Percentiles rank a stretch among this genome's conserved stretches.
Evolutionary conservation across 2,329 filamentous ascomycete genomes (phyloP).

Genomic region (Plenodomus biglobosus): DNA sequence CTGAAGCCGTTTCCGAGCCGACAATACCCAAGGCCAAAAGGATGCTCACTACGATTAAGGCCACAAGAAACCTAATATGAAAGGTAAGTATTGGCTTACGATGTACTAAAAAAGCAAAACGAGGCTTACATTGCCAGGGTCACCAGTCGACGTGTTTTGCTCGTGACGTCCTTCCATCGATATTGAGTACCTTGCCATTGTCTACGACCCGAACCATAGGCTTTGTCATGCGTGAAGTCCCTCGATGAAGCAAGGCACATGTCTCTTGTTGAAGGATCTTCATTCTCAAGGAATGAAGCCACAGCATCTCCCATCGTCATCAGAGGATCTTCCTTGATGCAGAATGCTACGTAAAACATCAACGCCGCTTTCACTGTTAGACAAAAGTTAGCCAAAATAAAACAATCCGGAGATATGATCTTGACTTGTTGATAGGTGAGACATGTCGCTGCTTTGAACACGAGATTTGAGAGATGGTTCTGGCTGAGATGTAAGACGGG

Average conservation of each 20-base stretch:
- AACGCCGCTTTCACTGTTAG: slow-evolving; percentile 18
- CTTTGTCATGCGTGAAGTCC: slow-evolving; percentile 4
- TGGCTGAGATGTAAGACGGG: no score
- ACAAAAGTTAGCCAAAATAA: background rate
- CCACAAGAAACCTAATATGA: background rate
- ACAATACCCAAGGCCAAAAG: slow-evolving; percentile 7
- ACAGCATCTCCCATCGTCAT: slow-evolving; percentile 29
- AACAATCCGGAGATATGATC: no score
- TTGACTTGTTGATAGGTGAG: no score
- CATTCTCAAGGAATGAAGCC: slow-evolving; percentile 17
- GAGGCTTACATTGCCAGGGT: slow-evolving; percentile 10
- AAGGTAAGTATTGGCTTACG: background rate
- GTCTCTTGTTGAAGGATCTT: slow-evolving; percentile 11
- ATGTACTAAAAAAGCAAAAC: background rate
- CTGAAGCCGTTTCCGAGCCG: background rate
- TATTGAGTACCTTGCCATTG: slow-evolving; percentile 7
- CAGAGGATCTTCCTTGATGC: slow-evolving; percentile 18
- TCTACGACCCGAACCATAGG: slow-evolving; percentile 3
- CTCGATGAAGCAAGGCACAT: slow-evolving; percentile 16
- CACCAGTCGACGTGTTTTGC: slow-evolving; percentile 8
- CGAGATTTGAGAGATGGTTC: no score
- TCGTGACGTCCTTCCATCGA: slow-evolving; percentile 15
- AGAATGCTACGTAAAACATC: slow-evolving; percentile 19
- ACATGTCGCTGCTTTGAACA: no score
- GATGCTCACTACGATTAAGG: background rate